Conservation (phyloP, 1,284 basidiomycete species). For the Lentinula novae-zelandiae region DNA sequence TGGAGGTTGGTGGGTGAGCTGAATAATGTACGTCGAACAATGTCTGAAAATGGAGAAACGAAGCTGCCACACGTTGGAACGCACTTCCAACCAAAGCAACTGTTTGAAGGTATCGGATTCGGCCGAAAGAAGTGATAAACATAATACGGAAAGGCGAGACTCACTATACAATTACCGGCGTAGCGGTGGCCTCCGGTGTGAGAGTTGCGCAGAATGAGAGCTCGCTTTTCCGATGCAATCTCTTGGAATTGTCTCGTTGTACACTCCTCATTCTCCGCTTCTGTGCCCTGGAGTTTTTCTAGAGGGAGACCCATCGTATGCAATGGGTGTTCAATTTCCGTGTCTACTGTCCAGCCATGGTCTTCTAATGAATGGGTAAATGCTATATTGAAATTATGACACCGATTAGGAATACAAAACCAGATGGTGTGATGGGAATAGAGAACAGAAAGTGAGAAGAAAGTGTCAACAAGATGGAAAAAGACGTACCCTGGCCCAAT, state of each 20-base stretch:
- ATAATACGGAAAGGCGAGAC: slow-evolving; percentile 24
- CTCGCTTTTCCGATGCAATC: slow-evolving; percentile 34
- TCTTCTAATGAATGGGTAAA: slow-evolving; percentile 57
- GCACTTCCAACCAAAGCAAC: not conserved
- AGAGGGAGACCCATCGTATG: slow-evolving; percentile 49
- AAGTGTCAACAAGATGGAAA: slow-evolving; percentile 16
- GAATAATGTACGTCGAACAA: not conserved
- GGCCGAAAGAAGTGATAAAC: not conserved
- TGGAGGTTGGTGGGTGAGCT: not conserved
- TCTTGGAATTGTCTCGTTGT: slow-evolving; percentile 19
- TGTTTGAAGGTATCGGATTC: not conserved
- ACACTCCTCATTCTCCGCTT: slow-evolving; percentile 34
- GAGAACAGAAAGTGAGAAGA: slow-evolving; percentile 18
- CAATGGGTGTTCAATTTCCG: slow-evolving; percentile 67
- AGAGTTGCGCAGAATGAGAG: slow-evolving; percentile 76
- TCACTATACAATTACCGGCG: slow-evolving; percentile 86
- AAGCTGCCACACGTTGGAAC: not conserved
- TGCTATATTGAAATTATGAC: slow-evolving; percentile 34
- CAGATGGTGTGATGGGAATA: not conserved
- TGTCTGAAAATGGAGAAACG: not conserved
- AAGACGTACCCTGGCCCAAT: slow-evolving; percentile 59
- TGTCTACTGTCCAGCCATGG: slow-evolving; percentile 74
- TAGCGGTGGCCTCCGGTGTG: slow-evolving; percentile 92
- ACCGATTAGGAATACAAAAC: not conserved
- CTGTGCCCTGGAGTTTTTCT: slow-evolving; percentile 46